Percentiles rank a stretch among this genome's conserved stretches.
Evolutionary conservation across 306 rosid genomes (phyloP).

Genomic region (Ceratonia siliqua): DNA sequence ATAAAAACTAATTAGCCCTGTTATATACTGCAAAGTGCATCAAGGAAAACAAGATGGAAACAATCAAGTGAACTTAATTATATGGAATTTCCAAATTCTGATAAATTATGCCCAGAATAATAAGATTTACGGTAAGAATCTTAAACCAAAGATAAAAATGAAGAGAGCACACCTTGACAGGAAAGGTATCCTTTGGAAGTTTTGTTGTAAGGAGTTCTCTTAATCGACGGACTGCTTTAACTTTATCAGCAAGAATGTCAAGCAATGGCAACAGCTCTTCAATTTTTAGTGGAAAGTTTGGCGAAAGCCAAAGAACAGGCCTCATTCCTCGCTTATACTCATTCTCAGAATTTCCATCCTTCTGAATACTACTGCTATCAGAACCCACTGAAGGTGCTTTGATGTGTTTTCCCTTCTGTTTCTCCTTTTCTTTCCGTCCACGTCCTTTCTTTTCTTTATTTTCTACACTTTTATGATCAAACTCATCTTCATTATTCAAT

Average conservation of each 20-base stretch:
- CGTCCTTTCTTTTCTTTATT: slow-evolving; percentile 68
- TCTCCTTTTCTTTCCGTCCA: slow-evolving; percentile 67
- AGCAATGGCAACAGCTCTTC: slow-evolving; percentile 88
- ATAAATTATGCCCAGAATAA: neutral
- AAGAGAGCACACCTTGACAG: slow-evolving; percentile 72
- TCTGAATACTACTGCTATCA: slow-evolving; percentile 44
- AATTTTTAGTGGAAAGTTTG: slow-evolving; percentile 69
- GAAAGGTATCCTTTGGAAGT: slow-evolving; percentile 89
- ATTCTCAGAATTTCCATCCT: slow-evolving; percentile 49
- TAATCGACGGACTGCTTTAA: slow-evolving; percentile 85
- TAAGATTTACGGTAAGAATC: neutral
- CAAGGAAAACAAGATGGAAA: slow-evolving; percentile 3
- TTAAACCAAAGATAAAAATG: neutral
- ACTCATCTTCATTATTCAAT: slow-evolving; percentile 52
- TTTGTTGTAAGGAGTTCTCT: slow-evolving; percentile 91
- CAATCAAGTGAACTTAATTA: neutral
- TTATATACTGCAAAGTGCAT: neutral
- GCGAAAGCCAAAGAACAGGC: slow-evolving; percentile 89
- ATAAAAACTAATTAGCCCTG: neutral
- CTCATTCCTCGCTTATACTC: slow-evolving; percentile 75
- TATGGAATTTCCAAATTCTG: neutral
- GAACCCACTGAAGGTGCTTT: slow-evolving; percentile 39
- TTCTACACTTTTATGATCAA: slow-evolving; percentile 42
- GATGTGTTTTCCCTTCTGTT: slow-evolving; percentile 49
- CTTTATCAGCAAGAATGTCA: slow-evolving; percentile 87